Evolutionary conservation across 495 filamentous ascomycete species (phyloP).

Genomic region (Lasiosphaeria ovina): DNA sequence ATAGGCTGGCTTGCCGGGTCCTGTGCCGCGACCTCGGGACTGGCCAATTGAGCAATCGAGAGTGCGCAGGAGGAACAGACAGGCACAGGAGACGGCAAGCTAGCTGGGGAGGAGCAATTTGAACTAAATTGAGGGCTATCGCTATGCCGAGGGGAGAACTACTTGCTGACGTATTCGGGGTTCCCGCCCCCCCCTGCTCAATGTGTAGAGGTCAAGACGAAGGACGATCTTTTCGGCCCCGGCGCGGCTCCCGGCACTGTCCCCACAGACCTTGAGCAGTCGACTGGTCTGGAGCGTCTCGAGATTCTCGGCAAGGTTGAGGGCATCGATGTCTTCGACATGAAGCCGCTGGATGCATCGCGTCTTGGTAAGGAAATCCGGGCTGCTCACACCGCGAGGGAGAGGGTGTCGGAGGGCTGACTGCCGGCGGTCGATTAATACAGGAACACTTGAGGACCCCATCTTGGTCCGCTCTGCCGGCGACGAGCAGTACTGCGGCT

Average conservation of each 20-base stretch:
- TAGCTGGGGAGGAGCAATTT: no score
- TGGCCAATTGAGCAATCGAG: not conserved
- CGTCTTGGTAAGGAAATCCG: conserved; percentile 52
- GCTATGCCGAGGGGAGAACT: no score
- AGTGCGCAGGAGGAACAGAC: not conserved
- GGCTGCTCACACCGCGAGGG: not conserved
- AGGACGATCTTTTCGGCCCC: conserved; percentile 77
- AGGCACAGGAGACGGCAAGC: no score
- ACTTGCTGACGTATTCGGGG: no score
- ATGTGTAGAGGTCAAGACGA: conserved; percentile 69
- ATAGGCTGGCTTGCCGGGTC: not conserved
- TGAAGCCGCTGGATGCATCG: conserved; percentile 90
- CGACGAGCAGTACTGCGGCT: conserved; percentile 95
- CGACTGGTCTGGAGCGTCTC: conserved; percentile 95
- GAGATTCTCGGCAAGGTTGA: conserved; percentile 99
- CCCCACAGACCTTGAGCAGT: conserved; percentile 88
- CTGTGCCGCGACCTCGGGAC: no score
- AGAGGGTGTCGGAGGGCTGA: not conserved
- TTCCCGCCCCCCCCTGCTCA: no score
- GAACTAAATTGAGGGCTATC: no score
- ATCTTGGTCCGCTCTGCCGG: conserved; percentile 85
- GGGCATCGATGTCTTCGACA: conserved; percentile 96
- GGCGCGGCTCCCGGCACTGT: conserved; percentile 80
- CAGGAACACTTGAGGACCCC: conserved; percentile 86
- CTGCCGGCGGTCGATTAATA: not conserved